Conservation (phyloP, 2,329 filamentous ascomycete genomes). For the Diaporthe citriasiana region DNA sequence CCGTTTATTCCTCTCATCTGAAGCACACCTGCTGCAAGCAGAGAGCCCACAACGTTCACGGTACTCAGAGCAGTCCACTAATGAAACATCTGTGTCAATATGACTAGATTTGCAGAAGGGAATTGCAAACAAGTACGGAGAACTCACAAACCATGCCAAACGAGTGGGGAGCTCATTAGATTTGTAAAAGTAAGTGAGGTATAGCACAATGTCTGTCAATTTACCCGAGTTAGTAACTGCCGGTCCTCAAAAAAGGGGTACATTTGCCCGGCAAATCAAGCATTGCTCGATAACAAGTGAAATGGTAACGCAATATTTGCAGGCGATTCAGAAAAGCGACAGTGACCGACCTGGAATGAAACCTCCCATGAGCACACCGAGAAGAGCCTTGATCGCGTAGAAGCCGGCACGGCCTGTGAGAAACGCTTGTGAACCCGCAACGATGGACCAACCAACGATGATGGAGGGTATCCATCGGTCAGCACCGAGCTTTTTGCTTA, state of each 20-base stretch:
- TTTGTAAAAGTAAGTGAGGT: conserved; percentile 83
- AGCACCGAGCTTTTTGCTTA: conserved; percentile 65
- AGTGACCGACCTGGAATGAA: conserved; percentile 66
- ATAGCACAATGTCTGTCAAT: conserved; percentile 70
- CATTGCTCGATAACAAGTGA: neutral
- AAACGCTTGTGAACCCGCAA: conserved; percentile 50
- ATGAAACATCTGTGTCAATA: conserved; percentile 56
- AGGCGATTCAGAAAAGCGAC: too few relatives aligned
- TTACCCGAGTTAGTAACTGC: neutral
- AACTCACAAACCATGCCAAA: conserved; percentile 55
- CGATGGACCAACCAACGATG: conserved; percentile 51
- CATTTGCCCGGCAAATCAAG: neutral
- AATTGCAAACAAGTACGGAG: neutral
- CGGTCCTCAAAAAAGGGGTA: neutral
- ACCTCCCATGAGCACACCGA: conserved; percentile 68
- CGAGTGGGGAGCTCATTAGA: conserved; percentile 77
- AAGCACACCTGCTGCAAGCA: conserved; percentile 68
- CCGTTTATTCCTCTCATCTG: conserved; percentile 66
- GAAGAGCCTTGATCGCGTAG: conserved; percentile 51
- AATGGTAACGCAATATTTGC: too few relatives aligned
- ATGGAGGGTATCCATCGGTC: conserved; percentile 62
- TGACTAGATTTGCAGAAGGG: conserved; percentile 46
- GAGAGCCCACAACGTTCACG: conserved; percentile 66
- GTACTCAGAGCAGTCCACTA: conserved; percentile 78
- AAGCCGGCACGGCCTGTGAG: conserved; percentile 48